Conservation (phyloP, 1,284 basidiomycete genomes). For the Serendipita sp. region DNA sequence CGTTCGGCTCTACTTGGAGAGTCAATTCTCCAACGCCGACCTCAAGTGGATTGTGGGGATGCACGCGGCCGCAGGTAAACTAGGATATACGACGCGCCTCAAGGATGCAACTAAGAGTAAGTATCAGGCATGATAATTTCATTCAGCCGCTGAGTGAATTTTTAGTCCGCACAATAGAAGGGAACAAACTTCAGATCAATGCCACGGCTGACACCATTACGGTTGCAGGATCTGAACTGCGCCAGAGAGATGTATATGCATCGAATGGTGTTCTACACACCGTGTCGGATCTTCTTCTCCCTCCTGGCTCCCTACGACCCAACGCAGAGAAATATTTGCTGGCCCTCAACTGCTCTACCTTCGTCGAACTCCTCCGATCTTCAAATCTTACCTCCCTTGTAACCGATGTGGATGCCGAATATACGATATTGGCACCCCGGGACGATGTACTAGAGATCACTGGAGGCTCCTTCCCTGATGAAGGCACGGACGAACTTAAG, state of each 20-base stretch:
- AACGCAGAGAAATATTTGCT: constrained; percentile 90
- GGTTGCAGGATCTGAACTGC: constrained; percentile 51
- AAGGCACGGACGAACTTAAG: constrained; percentile 52
- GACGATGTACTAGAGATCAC: constrained; percentile 65
- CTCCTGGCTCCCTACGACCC: constrained; percentile 58
- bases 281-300: constrained; percentile 70
- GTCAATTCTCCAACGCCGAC: constrained; percentile 69
- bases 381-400: constrained; percentile 66
- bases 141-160: constrained; percentile 5
- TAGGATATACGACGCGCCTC: constrained; percentile 52
- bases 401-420: constrained; percentile 54
- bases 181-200: constrained; percentile 48
- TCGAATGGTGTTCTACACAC: constrained; percentile 93
- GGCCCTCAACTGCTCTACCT: constrained; percentile 78
- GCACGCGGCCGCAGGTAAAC: constrained; percentile 46
- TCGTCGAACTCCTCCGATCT: constrained; percentile 77
- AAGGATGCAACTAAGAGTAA: constrained; percentile 38
- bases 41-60: constrained; percentile 62
- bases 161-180: constrained; percentile 57
- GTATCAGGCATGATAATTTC: constrained; percentile 16
- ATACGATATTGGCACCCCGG: constrained; percentile 78
- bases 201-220: constrained; percentile 35
- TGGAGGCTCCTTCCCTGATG: constrained; percentile 38
- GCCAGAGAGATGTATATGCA: constrained; percentile 71
- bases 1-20: constrained; percentile 75